Evolutionary conservation across 2,329 filamentous ascomycete species (phyloP).

Genomic region (Westerdykella sp.): DNA sequence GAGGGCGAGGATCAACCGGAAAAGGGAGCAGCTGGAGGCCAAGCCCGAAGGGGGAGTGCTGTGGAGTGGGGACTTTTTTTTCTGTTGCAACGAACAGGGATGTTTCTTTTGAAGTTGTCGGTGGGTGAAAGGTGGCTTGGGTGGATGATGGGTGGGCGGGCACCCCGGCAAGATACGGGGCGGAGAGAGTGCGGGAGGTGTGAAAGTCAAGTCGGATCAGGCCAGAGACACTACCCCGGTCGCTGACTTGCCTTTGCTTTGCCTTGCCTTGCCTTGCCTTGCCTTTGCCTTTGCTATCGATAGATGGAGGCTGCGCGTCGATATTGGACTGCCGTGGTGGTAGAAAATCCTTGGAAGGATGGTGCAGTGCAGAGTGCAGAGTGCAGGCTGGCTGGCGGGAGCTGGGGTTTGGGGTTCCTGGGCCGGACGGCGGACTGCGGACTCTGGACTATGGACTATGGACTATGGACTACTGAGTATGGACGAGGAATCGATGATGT

Average conservation of each 20-base stretch:
- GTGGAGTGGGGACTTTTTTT: background rate
- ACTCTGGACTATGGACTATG: too few species aligned
- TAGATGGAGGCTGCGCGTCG: too few species aligned
- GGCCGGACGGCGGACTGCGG: too few species aligned
- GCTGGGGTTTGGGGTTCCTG: background rate
- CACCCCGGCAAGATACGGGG: conserved; percentile 13
- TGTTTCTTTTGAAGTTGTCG: conserved; percentile 17
- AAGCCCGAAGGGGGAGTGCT: conserved; percentile 16
- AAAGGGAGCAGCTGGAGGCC: conserved; percentile 19
- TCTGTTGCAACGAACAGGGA: conserved; percentile 2
- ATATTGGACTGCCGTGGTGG: too few species aligned
- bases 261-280: too few species aligned
- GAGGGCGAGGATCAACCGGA: conserved; percentile 32
- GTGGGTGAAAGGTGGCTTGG: conserved; percentile 1
- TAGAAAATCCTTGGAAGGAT: too few species aligned
- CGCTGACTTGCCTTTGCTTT: conserved; percentile 1
- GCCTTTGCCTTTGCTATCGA: too few species aligned
- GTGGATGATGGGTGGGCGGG: background rate
- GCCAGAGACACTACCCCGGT: conserved; percentile 13
- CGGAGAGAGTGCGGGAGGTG: conserved; percentile 15
- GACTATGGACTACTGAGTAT: too few species aligned
- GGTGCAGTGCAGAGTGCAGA: background rate
- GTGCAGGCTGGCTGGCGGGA: background rate
- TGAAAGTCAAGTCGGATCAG: conserved; percentile 21
- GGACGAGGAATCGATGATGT: too few species aligned